phyloP scores from a whole-genome alignment of 331 rosid species.

The Erythrophleum ivorense region DNA sequence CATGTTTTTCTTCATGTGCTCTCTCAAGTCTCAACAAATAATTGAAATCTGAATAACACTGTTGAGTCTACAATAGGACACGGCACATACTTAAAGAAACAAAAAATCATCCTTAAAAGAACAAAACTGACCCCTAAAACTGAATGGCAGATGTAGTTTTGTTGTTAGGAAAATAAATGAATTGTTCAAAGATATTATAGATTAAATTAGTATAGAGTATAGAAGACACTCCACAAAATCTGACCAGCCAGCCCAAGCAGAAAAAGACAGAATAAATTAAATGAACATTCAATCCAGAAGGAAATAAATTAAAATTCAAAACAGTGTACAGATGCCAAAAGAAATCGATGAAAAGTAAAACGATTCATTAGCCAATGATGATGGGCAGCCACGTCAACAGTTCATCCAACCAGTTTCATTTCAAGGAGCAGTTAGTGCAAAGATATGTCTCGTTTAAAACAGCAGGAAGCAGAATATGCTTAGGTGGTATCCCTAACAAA shows the following conservation, averaged over 20 bases:
- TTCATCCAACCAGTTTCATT: not conserved
- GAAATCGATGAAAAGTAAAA: constrained; percentile 17
- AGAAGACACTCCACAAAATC: constrained; percentile 9
- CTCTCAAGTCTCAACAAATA: not conserved
- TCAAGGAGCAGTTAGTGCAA: not conserved
- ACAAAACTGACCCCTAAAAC: not conserved
- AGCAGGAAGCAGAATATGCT: not conserved
- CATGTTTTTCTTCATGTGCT: not conserved
- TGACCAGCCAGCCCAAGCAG: constrained; percentile 21
- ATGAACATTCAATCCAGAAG: not conserved
- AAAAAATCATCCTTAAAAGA: not conserved
- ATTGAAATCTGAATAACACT: not conserved
- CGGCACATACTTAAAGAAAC: not conserved
- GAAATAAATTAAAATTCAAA: constrained; percentile 17
- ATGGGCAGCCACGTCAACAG: not conserved
- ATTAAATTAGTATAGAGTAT: not conserved
- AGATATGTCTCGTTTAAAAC: not conserved
- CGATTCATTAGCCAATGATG: constrained; percentile 18
- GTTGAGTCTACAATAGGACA: not conserved
- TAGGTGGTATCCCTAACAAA: not conserved
- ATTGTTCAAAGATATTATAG: not conserved
- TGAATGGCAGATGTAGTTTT: not conserved
- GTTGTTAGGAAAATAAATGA: not conserved
- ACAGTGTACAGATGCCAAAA: constrained; percentile 1
- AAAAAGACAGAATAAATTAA: constrained; percentile 2